phyloP scores from a whole-genome alignment of 176 grass and related monocot species.

The barley (Hordeum vulgare) region MorexV3_pseudomolecules_assembly NC_058523.1:552272587-552273086 shows the following conservation, averaged over 20 bases:
- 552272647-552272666: slow-evolving; percentile 78
- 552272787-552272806: slow-evolving; percentile 12
- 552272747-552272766: not conserved
- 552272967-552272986: not conserved
- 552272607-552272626: slow-evolving; percentile 44
- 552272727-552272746: slow-evolving; percentile 11
- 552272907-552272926: slow-evolving; percentile 23
- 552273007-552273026: slow-evolving; percentile 9
- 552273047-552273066: slow-evolving; percentile 37
- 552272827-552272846: slow-evolving; percentile 16
- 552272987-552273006: not conserved
- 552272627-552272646: slow-evolving; percentile 50
- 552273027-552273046: slow-evolving; percentile 30
- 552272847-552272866: slow-evolving; percentile 18
- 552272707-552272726: not conserved
- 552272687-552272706: slow-evolving; percentile 27
- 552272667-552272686: slow-evolving; percentile 77
- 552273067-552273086: slow-evolving; percentile 28
- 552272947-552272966: not conserved
- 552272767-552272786: slow-evolving; percentile 9
- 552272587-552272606: slow-evolving; percentile 16
- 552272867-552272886: slow-evolving; percentile 22
- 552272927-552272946: not conserved
- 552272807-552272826: not conserved
- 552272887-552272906: slow-evolving; percentile 33